phyloP scores from a whole-genome alignment of 768 basidiomycete genomes.

The Agaricus subrufescens region DNA sequence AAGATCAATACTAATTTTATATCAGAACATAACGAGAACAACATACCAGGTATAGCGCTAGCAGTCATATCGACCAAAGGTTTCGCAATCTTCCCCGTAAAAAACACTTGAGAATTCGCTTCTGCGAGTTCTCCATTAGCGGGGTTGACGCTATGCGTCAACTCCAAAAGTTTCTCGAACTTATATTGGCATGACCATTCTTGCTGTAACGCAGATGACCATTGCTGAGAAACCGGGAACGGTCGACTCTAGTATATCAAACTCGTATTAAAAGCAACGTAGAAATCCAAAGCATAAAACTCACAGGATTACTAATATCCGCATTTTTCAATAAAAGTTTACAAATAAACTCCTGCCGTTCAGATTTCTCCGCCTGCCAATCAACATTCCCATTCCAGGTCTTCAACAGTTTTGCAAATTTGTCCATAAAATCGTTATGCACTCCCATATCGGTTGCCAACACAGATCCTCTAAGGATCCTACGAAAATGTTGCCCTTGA shows the following conservation, averaged over 20 bases:
- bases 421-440: conserved; percentile 78
- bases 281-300: conserved; percentile 25
- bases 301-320: conserved; percentile 96
- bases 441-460: conserved; percentile 95
- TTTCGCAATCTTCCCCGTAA: conserved; percentile 76
- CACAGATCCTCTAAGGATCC: conserved; percentile 74
- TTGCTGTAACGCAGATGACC: conserved; percentile 82
- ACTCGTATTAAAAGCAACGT: too few relatives aligned
- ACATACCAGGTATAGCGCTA: conserved; percentile 69
- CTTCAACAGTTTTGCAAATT: conserved; percentile 48
- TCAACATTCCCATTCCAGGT: background rate
- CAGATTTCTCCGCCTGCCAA: conserved; percentile 30
- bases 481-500: conserved; percentile 51
- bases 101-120: conserved; percentile 83
- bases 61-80: conserved; percentile 80
- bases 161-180: conserved; percentile 74
- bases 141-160: conserved; percentile 57
- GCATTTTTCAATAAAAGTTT: conserved; percentile 96
- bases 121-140: conserved; percentile 49
- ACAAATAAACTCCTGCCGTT: conserved; percentile 68
- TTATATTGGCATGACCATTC: conserved; percentile 91
- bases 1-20: background rate
- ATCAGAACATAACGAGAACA: background rate
- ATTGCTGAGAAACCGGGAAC: conserved; percentile 84
- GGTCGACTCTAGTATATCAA: conserved; percentile 55